phyloP scores from a whole-genome alignment of 495 filamentous ascomycete genomes.

The Cercophora scortea region DNA sequence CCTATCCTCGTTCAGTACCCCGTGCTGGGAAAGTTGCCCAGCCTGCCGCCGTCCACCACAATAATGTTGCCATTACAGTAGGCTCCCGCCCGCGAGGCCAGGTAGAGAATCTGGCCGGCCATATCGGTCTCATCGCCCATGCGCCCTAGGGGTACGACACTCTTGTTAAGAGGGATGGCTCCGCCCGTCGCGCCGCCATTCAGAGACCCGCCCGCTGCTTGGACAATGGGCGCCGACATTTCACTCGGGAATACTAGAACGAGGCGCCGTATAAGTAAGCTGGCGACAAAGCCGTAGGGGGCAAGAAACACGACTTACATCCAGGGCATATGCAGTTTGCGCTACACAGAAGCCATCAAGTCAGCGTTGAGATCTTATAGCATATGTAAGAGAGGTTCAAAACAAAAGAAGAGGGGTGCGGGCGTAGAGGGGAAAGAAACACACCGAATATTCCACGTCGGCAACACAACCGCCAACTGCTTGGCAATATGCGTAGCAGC shows the following conservation, averaged over 20 bases:
- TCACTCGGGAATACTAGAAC: conserved; percentile 53
- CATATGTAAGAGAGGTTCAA: neutral
- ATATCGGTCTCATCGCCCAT: conserved; percentile 44
- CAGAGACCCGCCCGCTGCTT: conserved; percentile 11
- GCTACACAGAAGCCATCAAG: conserved; percentile 27
- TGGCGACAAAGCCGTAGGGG: neutral
- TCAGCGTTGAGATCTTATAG: conserved; percentile 22
- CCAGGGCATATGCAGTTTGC: conserved; percentile 63
- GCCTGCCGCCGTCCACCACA: conserved; percentile 52
- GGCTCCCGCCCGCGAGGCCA: conserved; percentile 54
- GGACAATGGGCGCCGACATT: conserved; percentile 46
- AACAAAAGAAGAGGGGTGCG: too few species aligned
- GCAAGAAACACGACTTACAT: conserved; percentile 31
- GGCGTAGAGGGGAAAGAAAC: too few species aligned
- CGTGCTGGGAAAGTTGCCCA: conserved; percentile 43
- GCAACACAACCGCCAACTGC: conserved; percentile 44
- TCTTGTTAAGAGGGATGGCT: conserved; percentile 16
- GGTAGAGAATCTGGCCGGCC: conserved; percentile 53
- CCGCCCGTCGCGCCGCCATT: conserved; percentile 1
- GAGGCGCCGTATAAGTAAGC: neutral
- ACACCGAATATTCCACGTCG: conserved; percentile 49
- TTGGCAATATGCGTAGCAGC: conserved; percentile 58
- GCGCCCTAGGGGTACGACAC: conserved; percentile 20
- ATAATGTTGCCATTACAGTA: conserved; percentile 56
- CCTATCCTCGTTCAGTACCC: conserved; percentile 32